Base-by-base conservation (phyloP, 805 yeast genomes). In the Candida schatavii region DNA sequence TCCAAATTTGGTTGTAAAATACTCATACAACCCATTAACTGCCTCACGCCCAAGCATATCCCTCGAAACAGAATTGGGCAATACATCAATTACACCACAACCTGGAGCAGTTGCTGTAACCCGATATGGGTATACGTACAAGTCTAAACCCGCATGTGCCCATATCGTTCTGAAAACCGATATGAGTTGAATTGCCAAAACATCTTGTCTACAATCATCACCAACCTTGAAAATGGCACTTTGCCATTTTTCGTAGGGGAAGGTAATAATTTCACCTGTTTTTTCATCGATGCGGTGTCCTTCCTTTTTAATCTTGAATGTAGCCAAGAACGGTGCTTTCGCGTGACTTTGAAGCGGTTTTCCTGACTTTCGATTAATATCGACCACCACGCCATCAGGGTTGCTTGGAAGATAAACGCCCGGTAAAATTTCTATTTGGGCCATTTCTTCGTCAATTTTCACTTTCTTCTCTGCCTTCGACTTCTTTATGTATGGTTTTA, bases 71-170 rank as follows among this genome's bases (percentile, higher is more conserved):
- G 97, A 85, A 59, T 91, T 87, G 26, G 99, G 99, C 50, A 93
- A 74, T 25, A 95, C 99, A 61, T 95, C 99, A 68, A 93, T 93
- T 34, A 93, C 95, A 64, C 99, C 99, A 70, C 98, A 90, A 0
- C 99, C 99, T 1, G 99, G 98, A 2, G 96, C 97, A 7, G 99
- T 93, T 1, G 99, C 99, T 0, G 97, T 90, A 20, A 93, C 99
- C 50, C 97, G 71, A 64, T 93, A 78, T 1, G 99, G 99, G 66
- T 80, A 95, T 20, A 93, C 95, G 62, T 74, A 93, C 33, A 91
- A 77, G 61, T 93, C 98, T 47, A 93, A 71, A 1, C 98, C 98
- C 10, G 86, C 81, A 48, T 80, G 77, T 47, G 80, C 78, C 95
- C 97, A 93, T 40, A 93, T 87, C 34, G 91, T 81, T 54, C 96